Conservation (phyloP, 148 eudicot genomes). For the Nepenthes mirabilis region DNA sequence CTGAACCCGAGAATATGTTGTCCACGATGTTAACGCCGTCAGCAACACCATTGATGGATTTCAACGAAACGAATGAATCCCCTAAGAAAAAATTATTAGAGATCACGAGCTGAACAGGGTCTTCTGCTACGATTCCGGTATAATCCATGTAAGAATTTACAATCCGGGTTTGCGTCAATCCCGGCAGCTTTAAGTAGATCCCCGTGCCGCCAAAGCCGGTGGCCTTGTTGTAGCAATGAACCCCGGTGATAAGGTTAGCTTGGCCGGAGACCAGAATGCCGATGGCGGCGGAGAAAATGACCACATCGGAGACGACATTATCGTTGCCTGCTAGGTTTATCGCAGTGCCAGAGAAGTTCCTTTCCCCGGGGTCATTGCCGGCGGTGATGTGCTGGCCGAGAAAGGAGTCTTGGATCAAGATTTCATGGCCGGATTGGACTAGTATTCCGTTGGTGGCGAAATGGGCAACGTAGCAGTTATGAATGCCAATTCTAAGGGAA, state of each 20-base stretch:
- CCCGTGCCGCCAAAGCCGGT: slow-evolving; percentile 76
- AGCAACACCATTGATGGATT: slow-evolving; percentile 44
- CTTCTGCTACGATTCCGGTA: slow-evolving; percentile 80
- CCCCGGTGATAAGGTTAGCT: slow-evolving; percentile 64
- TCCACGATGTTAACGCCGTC: slow-evolving; percentile 60
- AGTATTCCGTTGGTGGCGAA: slow-evolving; percentile 57
- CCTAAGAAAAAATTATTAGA: slow-evolving; percentile 63
- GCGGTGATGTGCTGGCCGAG: slow-evolving; percentile 87
- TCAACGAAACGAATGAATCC: slow-evolving; percentile 46
- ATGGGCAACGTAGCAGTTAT: slow-evolving; percentile 68
- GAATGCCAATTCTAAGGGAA: slow-evolving; percentile 48
- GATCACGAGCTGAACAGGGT: slow-evolving; percentile 68
- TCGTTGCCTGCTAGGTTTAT: slow-evolving; percentile 63
- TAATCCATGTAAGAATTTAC: slow-evolving; percentile 74
- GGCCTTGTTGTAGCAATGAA: slow-evolving; percentile 91
- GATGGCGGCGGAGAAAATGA: slow-evolving; percentile 63
- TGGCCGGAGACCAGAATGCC: slow-evolving; percentile 63
- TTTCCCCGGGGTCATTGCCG: slow-evolving; percentile 49
- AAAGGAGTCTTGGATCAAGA: slow-evolving; percentile 53
- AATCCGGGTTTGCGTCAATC: slow-evolving; percentile 73
- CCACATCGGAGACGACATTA: slow-evolving; percentile 59
- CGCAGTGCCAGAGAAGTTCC: slow-evolving; percentile 62
- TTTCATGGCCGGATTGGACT: slow-evolving; percentile 77
- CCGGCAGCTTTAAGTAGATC: slow-evolving; percentile 53
- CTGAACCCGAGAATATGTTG: slow-evolving; percentile 71